These are phyloP conservation scores for Bryopsis sp. DNA, from an alignment of 139 green algal genomes.

Conservation along the genomic window DNA sequence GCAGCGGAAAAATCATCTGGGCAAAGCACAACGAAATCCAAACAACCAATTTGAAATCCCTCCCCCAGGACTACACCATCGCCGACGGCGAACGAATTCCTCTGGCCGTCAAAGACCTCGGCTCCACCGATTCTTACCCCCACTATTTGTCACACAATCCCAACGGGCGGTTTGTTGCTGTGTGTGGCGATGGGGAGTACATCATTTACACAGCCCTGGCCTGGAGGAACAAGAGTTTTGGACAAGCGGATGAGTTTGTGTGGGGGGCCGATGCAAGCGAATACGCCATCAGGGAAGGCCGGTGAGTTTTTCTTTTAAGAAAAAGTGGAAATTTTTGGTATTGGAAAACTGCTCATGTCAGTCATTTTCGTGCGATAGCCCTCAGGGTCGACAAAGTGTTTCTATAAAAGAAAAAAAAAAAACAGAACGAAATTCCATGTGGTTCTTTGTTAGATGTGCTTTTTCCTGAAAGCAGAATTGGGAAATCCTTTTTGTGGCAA, in stretches of 20 bases:
- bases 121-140: slow-evolving; percentile 89
- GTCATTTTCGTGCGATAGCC: too few species aligned
- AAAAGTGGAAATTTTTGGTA: too few species aligned
- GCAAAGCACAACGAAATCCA: slow-evolving; percentile 87
- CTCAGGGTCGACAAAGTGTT: too few species aligned
- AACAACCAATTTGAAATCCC: slow-evolving; percentile 46
- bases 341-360: too few species aligned
- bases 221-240: slow-evolving; percentile 98
- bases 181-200: slow-evolving; percentile 96
- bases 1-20: slow-evolving; percentile 91
- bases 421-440: too few species aligned
- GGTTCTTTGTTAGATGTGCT: too few species aligned
- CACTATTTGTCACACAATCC: slow-evolving; percentile 78
- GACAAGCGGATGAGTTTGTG: slow-evolving; percentile 79
- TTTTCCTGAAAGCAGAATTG: too few species aligned
- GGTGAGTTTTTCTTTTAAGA: slow-evolving; percentile 8
- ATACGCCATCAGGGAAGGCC: slow-evolving; percentile 70
- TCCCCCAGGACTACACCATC: slow-evolving; percentile 58
- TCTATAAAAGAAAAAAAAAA: too few species aligned
- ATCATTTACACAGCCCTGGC: slow-evolving; percentile 98
- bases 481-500: too few species aligned
- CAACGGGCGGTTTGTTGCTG: slow-evolving; percentile 95
- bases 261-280: slow-evolving; percentile 86
- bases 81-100: slow-evolving; percentile 92
- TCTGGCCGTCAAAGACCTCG: slow-evolving; percentile 93